Conservation (phyloP, 2,329 filamentous ascomycete genomes). For the Verticillium tricorpus region DNA sequence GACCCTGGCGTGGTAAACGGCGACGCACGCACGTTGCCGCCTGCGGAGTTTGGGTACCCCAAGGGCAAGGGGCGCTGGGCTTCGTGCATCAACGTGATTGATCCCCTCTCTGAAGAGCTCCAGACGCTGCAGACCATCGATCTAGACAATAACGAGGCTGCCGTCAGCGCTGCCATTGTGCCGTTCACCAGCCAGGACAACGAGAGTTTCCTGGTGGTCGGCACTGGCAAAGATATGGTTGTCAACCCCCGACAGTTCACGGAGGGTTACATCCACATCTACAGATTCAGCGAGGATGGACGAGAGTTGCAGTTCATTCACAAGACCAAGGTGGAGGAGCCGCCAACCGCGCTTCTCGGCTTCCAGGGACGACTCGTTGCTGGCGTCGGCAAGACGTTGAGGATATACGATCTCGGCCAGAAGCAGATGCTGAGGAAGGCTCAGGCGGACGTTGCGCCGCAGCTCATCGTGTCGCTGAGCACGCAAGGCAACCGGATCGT, state of each 20-base stretch:
- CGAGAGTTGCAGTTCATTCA: constrained; percentile 89
- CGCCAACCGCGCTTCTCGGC: constrained; percentile 80
- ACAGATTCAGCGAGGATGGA: constrained; percentile 84
- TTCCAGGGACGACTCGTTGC: constrained; percentile 89
- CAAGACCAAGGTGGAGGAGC: constrained; percentile 88
- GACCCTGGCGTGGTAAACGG: constrained; percentile 69
- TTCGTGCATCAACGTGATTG: constrained; percentile 89
- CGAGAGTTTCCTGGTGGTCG: constrained; percentile 88
- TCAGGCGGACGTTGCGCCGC: constrained; percentile 72
- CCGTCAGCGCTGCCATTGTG: constrained; percentile 79
- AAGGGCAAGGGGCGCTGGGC: constrained; percentile 84
- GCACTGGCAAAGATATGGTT: constrained; percentile 86
- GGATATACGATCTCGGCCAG: constrained; percentile 90
- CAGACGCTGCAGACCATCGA: constrained; percentile 72
- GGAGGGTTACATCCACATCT: constrained; percentile 86
- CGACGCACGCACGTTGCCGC: constrained; percentile 64
- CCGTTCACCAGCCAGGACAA: constrained; percentile 85
- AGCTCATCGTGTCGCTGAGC: constrained; percentile 82
- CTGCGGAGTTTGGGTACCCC: constrained; percentile 86
- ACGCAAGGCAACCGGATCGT: constrained; percentile 89
- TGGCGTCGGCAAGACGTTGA: constrained; percentile 77
- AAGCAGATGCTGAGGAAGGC: constrained; percentile 89
- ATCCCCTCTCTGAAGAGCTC: constrained; percentile 69
- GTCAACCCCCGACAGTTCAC: constrained; percentile 71
- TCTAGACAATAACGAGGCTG: constrained; percentile 84